Evolutionary conservation across 2,329 filamentous ascomycete species (phyloP).

Genomic region (Ceratocystis lukuohia): DNA sequence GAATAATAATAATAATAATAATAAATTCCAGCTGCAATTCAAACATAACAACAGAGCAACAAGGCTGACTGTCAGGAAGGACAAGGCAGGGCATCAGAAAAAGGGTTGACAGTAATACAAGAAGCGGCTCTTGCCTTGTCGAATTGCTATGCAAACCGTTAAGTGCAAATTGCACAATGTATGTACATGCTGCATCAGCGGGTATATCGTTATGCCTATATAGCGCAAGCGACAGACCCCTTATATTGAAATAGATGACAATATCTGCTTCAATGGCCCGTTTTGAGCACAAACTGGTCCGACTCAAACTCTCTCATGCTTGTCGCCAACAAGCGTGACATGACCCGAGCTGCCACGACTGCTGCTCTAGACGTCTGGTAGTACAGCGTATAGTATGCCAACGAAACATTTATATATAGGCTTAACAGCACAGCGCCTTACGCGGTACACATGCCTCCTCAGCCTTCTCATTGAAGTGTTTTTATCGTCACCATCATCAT

Average conservation of each 20-base stretch:
- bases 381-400: no score
- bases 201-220: background rate
- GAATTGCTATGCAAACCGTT: no score
- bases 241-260: no score
- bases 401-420: no score
- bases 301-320: background rate
- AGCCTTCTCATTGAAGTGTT: background rate
- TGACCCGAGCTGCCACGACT: background rate
- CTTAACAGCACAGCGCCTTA: background rate
- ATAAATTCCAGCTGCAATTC: slow-evolving; percentile 3
- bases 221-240: no score
- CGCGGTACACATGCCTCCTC: background rate
- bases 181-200: background rate
- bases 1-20: background rate
- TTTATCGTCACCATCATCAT: no score
- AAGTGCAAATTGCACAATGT: background rate
- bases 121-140: no score
- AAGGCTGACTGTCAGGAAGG: background rate
- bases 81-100: background rate
- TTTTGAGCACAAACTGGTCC: no score
- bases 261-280: no score
- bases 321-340: background rate
- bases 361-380: no score
- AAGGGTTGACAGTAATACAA: background rate
- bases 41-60: slow-evolving; percentile 3